A percentile compares a stretch with the other conserved stretches of the same genome.
These are phyloP conservation scores for Astrothelium macrocarpum DNA, from an alignment of 495 filamentous ascomycete genomes.

Conservation along the genomic window DNA sequence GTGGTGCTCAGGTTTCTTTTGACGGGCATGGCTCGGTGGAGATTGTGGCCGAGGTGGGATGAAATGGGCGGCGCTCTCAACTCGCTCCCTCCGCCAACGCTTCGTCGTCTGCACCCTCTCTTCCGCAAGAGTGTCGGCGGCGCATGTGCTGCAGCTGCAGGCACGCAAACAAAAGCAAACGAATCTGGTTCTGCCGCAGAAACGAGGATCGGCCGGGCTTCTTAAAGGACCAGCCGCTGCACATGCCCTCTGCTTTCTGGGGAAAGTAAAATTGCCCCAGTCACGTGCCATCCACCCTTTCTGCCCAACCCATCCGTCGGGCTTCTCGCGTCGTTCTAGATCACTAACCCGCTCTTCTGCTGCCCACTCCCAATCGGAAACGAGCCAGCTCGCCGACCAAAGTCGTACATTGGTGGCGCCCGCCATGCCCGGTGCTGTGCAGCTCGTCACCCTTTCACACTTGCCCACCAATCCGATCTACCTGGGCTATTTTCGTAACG, in stretches of 20 bases:
- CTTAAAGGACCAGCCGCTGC: background rate
- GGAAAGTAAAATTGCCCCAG: background rate
- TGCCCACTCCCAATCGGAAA: background rate
- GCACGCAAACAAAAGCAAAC: background rate
- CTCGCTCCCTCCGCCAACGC: too few species aligned
- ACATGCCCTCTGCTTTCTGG: background rate
- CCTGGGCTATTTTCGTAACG: constrained; percentile 60
- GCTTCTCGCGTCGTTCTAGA: constrained; percentile 4
- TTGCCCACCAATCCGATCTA: constrained; percentile 57
- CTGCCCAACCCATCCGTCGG: constrained; percentile 1
- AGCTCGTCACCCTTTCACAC: constrained; percentile 59
- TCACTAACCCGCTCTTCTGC: background rate
- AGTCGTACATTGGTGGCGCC: background rate
- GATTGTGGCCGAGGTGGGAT: background rate
- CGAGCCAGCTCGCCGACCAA: background rate
- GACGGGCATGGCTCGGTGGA: background rate
- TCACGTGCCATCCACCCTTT: background rate
- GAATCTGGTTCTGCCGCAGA: background rate
- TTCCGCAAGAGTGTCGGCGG: background rate
- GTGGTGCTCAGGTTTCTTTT: background rate
- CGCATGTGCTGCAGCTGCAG: background rate
- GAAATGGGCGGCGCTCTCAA: too few species aligned
- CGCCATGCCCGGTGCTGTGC: constrained; percentile 20
- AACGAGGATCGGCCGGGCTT: background rate
- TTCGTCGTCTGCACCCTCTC: too few species aligned